phyloP scores from a whole-genome alignment of 352 stramenopile species.

The Phytopythium litorale region DNA sequence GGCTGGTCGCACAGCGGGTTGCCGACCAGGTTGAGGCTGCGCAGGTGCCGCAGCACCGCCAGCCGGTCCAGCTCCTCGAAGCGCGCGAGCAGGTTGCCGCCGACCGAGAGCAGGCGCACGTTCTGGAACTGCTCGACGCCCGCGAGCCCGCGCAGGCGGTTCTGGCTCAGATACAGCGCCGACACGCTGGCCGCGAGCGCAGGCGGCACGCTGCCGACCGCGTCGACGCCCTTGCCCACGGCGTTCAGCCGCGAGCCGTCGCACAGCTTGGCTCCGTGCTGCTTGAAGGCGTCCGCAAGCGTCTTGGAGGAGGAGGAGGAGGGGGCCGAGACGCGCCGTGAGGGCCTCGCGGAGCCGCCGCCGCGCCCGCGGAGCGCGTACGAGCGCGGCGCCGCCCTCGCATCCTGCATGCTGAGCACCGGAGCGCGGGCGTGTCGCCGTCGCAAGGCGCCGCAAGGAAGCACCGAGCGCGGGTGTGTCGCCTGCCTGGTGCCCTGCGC shows the following conservation, averaged over 20 bases:
- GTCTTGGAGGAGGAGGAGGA: slow-evolving; percentile 22
- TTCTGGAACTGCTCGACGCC: slow-evolving; percentile 59
- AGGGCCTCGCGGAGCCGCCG: background rate
- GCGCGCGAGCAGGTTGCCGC: slow-evolving; percentile 43
- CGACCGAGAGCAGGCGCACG: slow-evolving; percentile 61
- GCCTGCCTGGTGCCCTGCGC: no score
- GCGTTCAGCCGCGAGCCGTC: slow-evolving; percentile 76
- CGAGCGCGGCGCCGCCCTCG: background rate
- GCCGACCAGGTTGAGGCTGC: slow-evolving; percentile 64
- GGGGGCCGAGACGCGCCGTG: background rate
- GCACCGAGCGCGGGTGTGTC: no score
- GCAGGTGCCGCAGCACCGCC: slow-evolving; percentile 30
- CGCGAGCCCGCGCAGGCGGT: slow-evolving; percentile 45
- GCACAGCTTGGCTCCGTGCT: slow-evolving; percentile 61
- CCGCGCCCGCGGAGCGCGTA: background rate
- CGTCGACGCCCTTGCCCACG: slow-evolving; percentile 49
- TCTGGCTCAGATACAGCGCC: slow-evolving; percentile 79
- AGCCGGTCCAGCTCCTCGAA: slow-evolving; percentile 47
- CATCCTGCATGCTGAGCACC: slow-evolving; percentile 2
- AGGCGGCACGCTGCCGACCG: slow-evolving; percentile 45
- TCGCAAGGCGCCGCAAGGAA: background rate
- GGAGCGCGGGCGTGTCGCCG: no score
- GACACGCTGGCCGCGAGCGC: slow-evolving; percentile 40
- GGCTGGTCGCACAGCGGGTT: slow-evolving; percentile 73
- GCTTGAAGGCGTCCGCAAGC: slow-evolving; percentile 60